These are phyloP conservation scores for Ophiostoma fasciatum DNA, from an alignment of 2,329 filamentous ascomycete genomes.

Conservation along the genomic window DNA sequence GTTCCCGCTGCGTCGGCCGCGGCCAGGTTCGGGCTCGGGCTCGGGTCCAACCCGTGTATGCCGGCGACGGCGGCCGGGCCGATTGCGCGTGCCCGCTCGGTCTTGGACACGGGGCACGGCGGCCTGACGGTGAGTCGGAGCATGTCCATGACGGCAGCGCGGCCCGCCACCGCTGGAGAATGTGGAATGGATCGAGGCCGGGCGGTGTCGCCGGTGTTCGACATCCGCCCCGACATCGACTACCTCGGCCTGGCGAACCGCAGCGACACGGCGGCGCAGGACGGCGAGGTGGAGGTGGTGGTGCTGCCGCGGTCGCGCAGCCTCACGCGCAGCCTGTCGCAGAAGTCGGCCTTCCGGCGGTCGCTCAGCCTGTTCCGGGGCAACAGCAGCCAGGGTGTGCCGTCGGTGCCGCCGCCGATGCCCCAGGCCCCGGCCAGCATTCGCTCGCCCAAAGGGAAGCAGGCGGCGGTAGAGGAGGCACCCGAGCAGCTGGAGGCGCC, in stretches of 20 bases:
- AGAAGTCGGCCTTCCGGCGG: conserved; percentile 18
- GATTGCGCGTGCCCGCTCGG: too few relatives aligned
- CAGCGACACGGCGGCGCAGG: conserved; percentile 1
- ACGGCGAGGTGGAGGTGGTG: conserved; percentile 1
- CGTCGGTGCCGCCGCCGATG: neutral
- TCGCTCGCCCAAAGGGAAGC: conserved; percentile 3
- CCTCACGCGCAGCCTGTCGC: conserved; percentile 18
- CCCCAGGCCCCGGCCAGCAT: neutral
- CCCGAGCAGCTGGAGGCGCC: neutral
- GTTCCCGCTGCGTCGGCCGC: too few relatives aligned
- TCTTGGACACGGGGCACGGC: too few relatives aligned
- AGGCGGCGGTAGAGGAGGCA: neutral
- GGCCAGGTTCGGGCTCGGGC: too few relatives aligned
- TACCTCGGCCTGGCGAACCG: conserved; percentile 32
- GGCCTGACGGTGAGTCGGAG: too few relatives aligned
- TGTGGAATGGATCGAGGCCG: neutral
- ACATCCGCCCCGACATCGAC: conserved; percentile 42
- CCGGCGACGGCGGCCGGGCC: too few relatives aligned
- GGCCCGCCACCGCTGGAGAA: too few relatives aligned
- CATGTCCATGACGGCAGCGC: conserved; percentile 9
- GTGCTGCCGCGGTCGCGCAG: conserved; percentile 13
- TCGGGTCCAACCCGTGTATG: too few relatives aligned
- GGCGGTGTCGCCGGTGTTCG: conserved; percentile 12
- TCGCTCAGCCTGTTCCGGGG: conserved; percentile 20
- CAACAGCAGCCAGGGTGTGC: neutral